These are phyloP conservation scores for Penicillium freii DNA, from an alignment of 2,329 filamentous ascomycete genomes.

Conservation along the genomic window DNA sequence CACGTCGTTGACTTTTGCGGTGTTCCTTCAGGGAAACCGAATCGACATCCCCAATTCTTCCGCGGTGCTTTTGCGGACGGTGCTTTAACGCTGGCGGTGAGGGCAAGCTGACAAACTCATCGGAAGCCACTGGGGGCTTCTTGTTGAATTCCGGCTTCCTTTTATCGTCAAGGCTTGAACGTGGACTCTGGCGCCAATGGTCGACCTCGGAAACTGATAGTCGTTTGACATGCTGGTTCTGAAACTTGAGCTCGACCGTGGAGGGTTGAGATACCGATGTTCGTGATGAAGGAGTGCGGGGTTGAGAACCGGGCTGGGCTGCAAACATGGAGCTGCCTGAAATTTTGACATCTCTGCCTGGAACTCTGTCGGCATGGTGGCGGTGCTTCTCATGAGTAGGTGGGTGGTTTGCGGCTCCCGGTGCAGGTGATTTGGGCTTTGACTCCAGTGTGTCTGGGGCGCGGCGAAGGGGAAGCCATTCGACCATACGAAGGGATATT, in stretches of 20 bases:
- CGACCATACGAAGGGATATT: constrained; percentile 45
- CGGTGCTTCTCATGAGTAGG: constrained; percentile 1
- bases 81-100: constrained; percentile 43
- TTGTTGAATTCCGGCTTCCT: constrained; percentile 31
- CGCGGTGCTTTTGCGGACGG: constrained; percentile 41
- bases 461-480: constrained; percentile 47
- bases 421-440: constrained; percentile 1
- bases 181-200: constrained; percentile 35
- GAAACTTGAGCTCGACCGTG: constrained; percentile 39
- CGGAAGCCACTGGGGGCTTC: constrained; percentile 32
- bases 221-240: constrained; percentile 41
- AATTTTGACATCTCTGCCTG: constrained; percentile 8
- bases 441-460: constrained; percentile 22
- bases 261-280: constrained; percentile 27
- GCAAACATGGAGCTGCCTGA: constrained; percentile 8
- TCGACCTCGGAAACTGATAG: constrained; percentile 41
- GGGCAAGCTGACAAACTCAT: constrained; percentile 30
- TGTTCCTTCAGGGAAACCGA: constrained; percentile 18
- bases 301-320: constrained; percentile 9
- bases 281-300: constrained; percentile 34
- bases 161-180: constrained; percentile 35
- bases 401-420: neutral
- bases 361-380: neutral
- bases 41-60: constrained; percentile 27
- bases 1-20: constrained; percentile 34